Percentiles rank a stretch among this genome's conserved stretches.
Conservation (phyloP, 257 asterid genomes). For the Solanum peruvianum region DNA sequence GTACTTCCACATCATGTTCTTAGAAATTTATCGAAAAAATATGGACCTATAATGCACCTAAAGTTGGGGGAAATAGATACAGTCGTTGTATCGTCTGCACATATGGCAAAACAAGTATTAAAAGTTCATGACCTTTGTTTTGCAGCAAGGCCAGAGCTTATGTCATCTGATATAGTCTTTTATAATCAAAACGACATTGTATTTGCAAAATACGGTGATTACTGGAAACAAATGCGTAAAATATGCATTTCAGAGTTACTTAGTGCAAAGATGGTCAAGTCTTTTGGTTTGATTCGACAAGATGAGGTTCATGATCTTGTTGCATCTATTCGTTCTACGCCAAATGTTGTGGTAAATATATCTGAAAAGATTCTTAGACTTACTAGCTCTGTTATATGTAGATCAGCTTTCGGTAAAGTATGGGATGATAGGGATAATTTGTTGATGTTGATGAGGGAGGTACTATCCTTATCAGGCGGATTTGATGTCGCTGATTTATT, state of each 20-base stretch:
- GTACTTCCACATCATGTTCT: not conserved
- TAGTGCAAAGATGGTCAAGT: not conserved
- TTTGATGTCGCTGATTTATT: not conserved
- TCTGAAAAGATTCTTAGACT: not conserved
- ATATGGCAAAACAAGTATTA: not conserved
- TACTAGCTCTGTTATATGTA: not conserved
- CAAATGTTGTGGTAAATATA: not conserved
- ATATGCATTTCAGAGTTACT: conserved; percentile 1
- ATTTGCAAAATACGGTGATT: not conserved
- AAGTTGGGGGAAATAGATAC: conserved; percentile 1
- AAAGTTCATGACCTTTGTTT: conserved; percentile 1
- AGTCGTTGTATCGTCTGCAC: conserved; percentile 2
- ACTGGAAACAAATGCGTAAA: conserved; percentile 6
- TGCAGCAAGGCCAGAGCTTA: not conserved
- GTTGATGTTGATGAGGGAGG: not conserved
- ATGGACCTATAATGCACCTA: not conserved
- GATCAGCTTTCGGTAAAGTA: not conserved
- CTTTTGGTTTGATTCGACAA: not conserved
- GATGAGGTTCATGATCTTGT: not conserved
- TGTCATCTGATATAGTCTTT: not conserved
- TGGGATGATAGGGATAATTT: not conserved
- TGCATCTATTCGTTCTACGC: not conserved
- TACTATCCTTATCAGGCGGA: not conserved
- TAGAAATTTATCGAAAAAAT: not conserved
- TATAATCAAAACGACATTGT: not conserved